These are phyloP conservation scores for Prunus yedoensis DNA, from an alignment of 331 rosid genomes.

Conservation along the genomic window DNA sequence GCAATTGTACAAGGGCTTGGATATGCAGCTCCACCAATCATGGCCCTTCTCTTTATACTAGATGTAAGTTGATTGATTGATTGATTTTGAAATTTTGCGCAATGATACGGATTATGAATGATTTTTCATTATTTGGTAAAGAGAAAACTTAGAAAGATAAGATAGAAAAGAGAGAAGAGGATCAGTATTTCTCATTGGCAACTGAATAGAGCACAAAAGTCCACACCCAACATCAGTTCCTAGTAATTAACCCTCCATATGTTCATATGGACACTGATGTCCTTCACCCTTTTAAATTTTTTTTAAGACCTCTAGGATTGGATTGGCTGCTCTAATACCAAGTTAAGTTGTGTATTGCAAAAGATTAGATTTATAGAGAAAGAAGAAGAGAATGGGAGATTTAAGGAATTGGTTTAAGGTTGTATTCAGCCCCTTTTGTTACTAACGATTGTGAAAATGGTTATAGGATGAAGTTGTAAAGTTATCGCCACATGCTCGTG, in stretches of 20 bases:
- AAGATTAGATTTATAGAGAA: neutral
- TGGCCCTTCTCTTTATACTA: constrained; percentile 92
- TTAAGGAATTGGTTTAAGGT: neutral
- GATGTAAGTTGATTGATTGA: constrained; percentile 53
- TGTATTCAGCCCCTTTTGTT: neutral
- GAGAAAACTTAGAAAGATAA: neutral
- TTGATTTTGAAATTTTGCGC: neutral
- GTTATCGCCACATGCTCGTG: constrained; percentile 94
- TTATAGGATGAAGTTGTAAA: constrained; percentile 93
- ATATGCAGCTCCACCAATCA: constrained; percentile 89
- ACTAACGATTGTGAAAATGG: constrained; percentile 14
- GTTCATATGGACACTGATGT: neutral
- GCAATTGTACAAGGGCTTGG: constrained; percentile 87
- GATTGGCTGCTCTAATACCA: neutral
- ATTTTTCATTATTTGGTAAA: neutral
- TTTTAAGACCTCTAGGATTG: neutral
- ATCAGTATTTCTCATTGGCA: neutral
- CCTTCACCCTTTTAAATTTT: neutral
- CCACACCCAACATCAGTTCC: no score
- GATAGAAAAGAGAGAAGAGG: neutral
- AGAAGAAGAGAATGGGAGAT: neutral
- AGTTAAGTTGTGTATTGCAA: neutral
- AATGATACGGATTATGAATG: neutral
- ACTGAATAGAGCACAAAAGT: neutral
- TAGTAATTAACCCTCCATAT: neutral